A percentile compares a stretch with the other conserved stretches of the same genome.
phyloP scores from a whole-genome alignment of 257 asterid genomes.

The Thymus quinquecostatus region DNA sequence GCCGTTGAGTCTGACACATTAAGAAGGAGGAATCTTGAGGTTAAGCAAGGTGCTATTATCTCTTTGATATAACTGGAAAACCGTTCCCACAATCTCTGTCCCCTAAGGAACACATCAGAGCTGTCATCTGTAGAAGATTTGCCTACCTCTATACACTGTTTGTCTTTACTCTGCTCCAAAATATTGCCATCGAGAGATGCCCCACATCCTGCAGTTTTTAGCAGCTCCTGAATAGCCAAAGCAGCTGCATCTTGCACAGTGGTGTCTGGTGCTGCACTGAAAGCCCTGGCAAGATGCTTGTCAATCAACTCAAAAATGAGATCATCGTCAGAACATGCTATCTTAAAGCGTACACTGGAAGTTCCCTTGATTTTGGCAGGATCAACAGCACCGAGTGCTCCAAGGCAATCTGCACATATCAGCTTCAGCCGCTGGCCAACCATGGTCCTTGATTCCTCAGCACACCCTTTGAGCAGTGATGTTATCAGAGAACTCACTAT shows the following conservation, averaged over 20 bases:
- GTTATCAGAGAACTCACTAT: slow-evolving; percentile 79
- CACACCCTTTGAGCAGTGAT: slow-evolving; percentile 93
- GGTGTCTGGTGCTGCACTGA: slow-evolving; percentile 95
- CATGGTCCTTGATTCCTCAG: slow-evolving; percentile 88
- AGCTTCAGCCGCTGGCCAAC: slow-evolving; percentile 93
- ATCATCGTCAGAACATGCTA: slow-evolving; percentile 98
- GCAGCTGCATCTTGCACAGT: slow-evolving; percentile 92
- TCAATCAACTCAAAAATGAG: slow-evolving; percentile 87
- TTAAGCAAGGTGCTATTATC: slow-evolving; percentile 98
- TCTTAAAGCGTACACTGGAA: slow-evolving; percentile 77
- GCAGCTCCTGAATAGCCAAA: slow-evolving; percentile 94
- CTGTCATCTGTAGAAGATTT: slow-evolving; percentile 43
- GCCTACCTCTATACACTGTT: slow-evolving; percentile 41
- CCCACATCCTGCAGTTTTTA: slow-evolving; percentile 84
- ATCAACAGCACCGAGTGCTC: slow-evolving; percentile 96
- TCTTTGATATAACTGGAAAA: slow-evolving; percentile 94
- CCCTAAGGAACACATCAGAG: slow-evolving; percentile 61
- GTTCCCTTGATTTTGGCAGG: slow-evolving; percentile 87
- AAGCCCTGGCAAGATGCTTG: slow-evolving; percentile 96
- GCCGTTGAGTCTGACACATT: slow-evolving; percentile 64
- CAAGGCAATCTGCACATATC: slow-evolving; percentile 94
- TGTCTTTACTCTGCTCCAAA: slow-evolving; percentile 43
- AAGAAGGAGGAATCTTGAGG: slow-evolving; percentile 83
- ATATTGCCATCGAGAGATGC: slow-evolving; percentile 75
- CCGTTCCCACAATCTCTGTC: slow-evolving; percentile 91